Evolutionary conservation across 2,329 filamentous ascomycete genomes (phyloP), one percentile per base, ranked within the genome.

Genomic region (Aspergillus intermedius): DNA sequence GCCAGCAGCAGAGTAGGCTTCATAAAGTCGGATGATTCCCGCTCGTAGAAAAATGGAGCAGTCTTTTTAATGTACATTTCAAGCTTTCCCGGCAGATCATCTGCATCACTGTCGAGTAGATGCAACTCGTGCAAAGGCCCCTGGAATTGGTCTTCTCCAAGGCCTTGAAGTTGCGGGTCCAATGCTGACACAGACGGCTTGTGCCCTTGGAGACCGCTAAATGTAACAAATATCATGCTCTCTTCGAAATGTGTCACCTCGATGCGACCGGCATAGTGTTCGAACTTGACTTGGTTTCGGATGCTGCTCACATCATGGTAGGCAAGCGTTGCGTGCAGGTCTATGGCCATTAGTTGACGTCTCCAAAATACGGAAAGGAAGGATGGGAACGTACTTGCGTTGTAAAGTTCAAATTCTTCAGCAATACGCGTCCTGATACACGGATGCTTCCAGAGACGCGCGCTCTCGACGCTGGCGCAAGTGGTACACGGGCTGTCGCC

Each of bases 381-480:
- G 43, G 22, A 42, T 28, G 13, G 44, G 22, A 30, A 60, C 64
- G 44, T 64, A 73, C 71, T 75, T 40, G 77, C 73, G 49, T 75
- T 77, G 61, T 79, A 83, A 12, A 82, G 67, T 47, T 76, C 74
- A 57, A 81, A 79, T 56, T 80, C 77, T 35, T 82, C 78, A 4
- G 75, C 74, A 44, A 83, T 74, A 19, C 77, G 76, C 15, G 77
- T 80, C 12, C 80, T 73, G 41, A 82, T 74, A 54, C 80, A 83
- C 6, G 74, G 76, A 50, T 77, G 73, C 57, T 81, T 82, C 80
- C 80, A 83, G 17, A 83, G 56, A 37, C 80, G 73, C 32, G 80
- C 80, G 50, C 75, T 79, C 57, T 81, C 78, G n/a, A 83, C 77
- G 51, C 75, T 76, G 45, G 72, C 71, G 54, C 80, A 83, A 8